These are phyloP conservation scores for Rhynchosporium graminicola DNA, from an alignment of 2,329 filamentous ascomycete species.

Conservation along the genomic window DNA sequence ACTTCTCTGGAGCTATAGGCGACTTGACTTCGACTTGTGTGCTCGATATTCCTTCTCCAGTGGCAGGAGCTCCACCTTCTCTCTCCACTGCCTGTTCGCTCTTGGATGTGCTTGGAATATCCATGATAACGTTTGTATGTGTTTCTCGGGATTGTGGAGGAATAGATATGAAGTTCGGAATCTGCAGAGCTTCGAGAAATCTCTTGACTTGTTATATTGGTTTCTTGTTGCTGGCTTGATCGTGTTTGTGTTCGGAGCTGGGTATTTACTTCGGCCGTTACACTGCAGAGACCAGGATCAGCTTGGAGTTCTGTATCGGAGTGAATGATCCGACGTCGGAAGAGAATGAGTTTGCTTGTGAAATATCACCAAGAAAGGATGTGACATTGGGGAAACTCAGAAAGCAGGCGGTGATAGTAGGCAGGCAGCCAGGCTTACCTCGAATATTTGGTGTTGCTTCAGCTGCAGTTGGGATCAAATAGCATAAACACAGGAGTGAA, in stretches of 20 bases:
- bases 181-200: slow-evolving; percentile 17
- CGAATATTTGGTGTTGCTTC: slow-evolving; percentile 4
- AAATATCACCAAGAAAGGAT: slow-evolving; percentile 16
- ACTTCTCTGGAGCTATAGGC: slow-evolving; percentile 28
- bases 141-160: not conserved
- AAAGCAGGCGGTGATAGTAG: slow-evolving; percentile 8
- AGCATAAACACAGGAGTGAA: not conserved
- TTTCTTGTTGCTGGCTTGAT: slow-evolving; percentile 3
- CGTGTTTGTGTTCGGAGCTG: not conserved
- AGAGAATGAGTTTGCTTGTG: slow-evolving; percentile 20
- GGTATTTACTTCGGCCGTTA: not conserved
- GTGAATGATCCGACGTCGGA: slow-evolving; percentile 2
- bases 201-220: not conserved
- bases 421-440: slow-evolving; percentile 23
- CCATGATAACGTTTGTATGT: slow-evolving; percentile 26
- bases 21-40: slow-evolving; percentile 34
- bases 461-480: not conserved
- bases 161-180: slow-evolving; percentile 13
- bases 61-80: slow-evolving; percentile 27
- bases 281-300: slow-evolving; percentile 11
- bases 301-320: slow-evolving; percentile 6
- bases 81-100: slow-evolving; percentile 33
- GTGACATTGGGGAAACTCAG: slow-evolving; percentile 17
- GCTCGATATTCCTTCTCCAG: slow-evolving; percentile 26
- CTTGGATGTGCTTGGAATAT: slow-evolving; percentile 36